Percentiles rank a stretch among this genome's conserved stretches.
Conservation (phyloP, 2,329 filamentous ascomycete genomes). For the Pseudogymnoascus destructans region DNA sequence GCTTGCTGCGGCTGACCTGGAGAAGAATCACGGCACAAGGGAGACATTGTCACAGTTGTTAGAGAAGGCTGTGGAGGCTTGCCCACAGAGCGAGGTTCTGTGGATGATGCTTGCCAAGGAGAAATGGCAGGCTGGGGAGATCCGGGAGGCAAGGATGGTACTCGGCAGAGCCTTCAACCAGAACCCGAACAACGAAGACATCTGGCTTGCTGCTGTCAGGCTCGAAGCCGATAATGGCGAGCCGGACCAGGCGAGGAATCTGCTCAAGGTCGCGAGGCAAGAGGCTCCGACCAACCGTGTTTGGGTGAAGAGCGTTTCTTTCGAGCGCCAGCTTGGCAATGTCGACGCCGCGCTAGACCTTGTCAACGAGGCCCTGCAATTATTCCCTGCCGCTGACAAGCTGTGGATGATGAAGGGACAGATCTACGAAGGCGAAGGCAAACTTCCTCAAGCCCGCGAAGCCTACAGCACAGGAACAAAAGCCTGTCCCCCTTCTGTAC, state of each 20-base stretch:
- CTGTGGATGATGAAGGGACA: slow-evolving; percentile 99
- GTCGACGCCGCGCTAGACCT: slow-evolving; percentile 73
- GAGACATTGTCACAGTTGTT: slow-evolving; percentile 74
- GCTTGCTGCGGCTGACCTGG: slow-evolving; percentile 81
- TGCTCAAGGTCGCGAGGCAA: slow-evolving; percentile 70
- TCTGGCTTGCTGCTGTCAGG: slow-evolving; percentile 93
- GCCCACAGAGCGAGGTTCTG: slow-evolving; percentile 76
- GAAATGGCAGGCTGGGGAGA: slow-evolving; percentile 78
- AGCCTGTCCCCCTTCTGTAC: slow-evolving; percentile 69
- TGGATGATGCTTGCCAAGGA: slow-evolving; percentile 97
- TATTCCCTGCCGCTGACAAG: slow-evolving; percentile 76
- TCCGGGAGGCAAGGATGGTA: slow-evolving; percentile 74
- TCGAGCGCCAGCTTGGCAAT: slow-evolving; percentile 75
- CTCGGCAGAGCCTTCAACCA: slow-evolving; percentile 85
- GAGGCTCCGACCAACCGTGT: slow-evolving; percentile 91
- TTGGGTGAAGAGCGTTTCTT: slow-evolving; percentile 92
- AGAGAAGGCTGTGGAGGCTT: slow-evolving; percentile 87
- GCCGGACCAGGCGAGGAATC: slow-evolving; percentile 65
- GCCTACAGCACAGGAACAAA: slow-evolving; percentile 82
- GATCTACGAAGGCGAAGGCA: slow-evolving; percentile 77
- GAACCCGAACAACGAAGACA: slow-evolving; percentile 93
- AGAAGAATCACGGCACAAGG: slow-evolving; percentile 75
- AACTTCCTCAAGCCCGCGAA: slow-evolving; percentile 73
- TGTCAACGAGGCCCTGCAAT: slow-evolving; percentile 70
- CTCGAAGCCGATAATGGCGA: slow-evolving; percentile 84